Evolutionary conservation across 2,329 filamentous ascomycete genomes (phyloP).

Genomic region (Alternaria triticina): DNA sequence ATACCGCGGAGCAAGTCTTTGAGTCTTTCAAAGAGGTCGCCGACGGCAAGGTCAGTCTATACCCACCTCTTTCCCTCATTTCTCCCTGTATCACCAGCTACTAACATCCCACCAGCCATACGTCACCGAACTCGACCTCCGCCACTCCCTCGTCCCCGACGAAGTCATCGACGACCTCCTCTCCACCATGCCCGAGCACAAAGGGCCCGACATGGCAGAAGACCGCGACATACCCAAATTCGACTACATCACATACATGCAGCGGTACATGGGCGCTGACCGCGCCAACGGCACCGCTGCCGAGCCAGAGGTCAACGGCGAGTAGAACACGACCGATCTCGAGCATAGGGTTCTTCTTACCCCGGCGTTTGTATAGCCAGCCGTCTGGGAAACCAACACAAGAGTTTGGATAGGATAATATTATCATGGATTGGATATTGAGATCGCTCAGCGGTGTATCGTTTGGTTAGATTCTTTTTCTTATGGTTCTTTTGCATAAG

Average conservation of each 20-base stretch:
- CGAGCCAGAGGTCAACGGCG: constrained; percentile 28
- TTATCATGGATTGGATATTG: not conserved
- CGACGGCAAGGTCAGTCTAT: constrained; percentile 76
- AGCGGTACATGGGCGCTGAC: constrained; percentile 62
- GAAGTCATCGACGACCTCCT: constrained; percentile 94
- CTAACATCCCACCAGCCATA: constrained; percentile 67
- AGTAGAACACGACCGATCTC: constrained; percentile 21
- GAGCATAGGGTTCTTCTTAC: constrained; percentile 20
- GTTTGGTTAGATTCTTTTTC: not conserved
- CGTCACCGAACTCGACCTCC: constrained; percentile 95
- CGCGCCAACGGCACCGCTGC: constrained; percentile 30
- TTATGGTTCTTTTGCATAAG: constrained; percentile 5
- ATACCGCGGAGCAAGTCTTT: constrained; percentile 97
- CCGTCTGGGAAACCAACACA: not conserved
- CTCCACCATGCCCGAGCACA: constrained; percentile 83
- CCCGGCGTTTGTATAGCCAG: constrained; percentile 21
- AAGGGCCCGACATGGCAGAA: constrained; percentile 82
- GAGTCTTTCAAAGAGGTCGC: constrained; percentile 97
- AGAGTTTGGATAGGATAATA: constrained; percentile 2
- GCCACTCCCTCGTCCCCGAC: constrained; percentile 93
- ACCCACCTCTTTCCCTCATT: not conserved
- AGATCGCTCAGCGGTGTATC: not conserved
- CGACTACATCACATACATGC: constrained; percentile 98
- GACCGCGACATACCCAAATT: constrained; percentile 87
- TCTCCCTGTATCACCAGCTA: not conserved